Conservation (phyloP, 1,284 basidiomycete genomes). For the Irpex sp. region DNA sequence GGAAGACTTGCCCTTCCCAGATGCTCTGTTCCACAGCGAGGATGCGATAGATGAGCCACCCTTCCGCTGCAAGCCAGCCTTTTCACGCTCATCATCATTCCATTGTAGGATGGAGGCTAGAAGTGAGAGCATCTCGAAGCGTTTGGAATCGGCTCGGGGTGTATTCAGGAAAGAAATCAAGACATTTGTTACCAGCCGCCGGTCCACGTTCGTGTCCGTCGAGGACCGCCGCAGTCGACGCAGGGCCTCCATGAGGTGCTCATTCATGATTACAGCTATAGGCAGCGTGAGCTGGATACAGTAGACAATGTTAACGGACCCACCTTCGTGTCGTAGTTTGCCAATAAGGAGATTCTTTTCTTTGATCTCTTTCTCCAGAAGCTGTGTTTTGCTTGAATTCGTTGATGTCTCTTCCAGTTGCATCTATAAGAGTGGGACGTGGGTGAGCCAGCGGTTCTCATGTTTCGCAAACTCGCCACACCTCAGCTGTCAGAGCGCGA, state of each 20-base stretch:
- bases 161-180: conserved; percentile 93
- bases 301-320: conserved; percentile 23
- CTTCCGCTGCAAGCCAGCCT: conserved; percentile 86
- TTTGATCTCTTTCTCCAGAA: conserved; percentile 91
- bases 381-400: conserved; percentile 71
- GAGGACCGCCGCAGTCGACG: conserved; percentile 90
- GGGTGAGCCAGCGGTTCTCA: background rate
- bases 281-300: background rate
- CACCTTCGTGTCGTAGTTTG: conserved; percentile 95
- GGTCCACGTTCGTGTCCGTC: conserved; percentile 91
- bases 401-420: conserved; percentile 81
- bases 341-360: conserved; percentile 94
- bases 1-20: conserved; percentile 49
- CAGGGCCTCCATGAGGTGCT: conserved; percentile 97
- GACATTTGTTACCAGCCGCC: conserved; percentile 94
- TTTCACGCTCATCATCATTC: conserved; percentile 91
- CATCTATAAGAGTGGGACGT: conserved; percentile 46
- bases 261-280: conserved; percentile 93
- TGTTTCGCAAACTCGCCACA: conserved; percentile 35
- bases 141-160: conserved; percentile 91
- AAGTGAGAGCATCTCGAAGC: conserved; percentile 96
- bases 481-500: conserved; percentile 89
- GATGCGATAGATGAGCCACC: conserved; percentile 41
- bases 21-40: conserved; percentile 64
- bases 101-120: conserved; percentile 92